Base-by-base conservation (phyloP, 2,329 filamentous ascomycete species). In the Ophiostoma novo-ulmi region DNA sequence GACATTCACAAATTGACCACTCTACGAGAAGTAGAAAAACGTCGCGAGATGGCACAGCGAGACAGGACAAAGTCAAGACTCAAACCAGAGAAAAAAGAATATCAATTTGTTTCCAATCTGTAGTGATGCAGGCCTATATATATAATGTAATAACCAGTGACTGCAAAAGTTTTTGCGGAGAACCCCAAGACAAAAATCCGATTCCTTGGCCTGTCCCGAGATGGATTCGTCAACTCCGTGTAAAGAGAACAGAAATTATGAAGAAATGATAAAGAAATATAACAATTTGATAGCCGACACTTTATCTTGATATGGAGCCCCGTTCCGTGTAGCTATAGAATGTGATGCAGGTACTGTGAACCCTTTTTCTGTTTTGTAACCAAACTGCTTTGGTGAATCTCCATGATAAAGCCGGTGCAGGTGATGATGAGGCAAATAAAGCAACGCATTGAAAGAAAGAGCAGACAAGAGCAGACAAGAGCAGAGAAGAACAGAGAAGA, bases 361-460 rank as follows among this genome's bases (percentile, higher is more conserved):
- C 61, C 63, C 63, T 39, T 65, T 64, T 39, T 39, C 63, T 65
- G 63, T 65, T 41, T 39, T 65, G 58, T 64, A 5, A 64, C 61
- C 63, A 5, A 65, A 41, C 5, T 5, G 31, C 63, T 39, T 39
- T 22, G 63, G 61, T 64, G 61, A 64, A 26, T 61, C 26, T 38
- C 63, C 63, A 65, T 22, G 63, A 5, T 13, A 36, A 20, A 65
- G 20, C 36, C 63, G 52, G n/a, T 11, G 10, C 6, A 35, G 35
- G 17, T 20, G 17, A 48, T 48, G 44, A 48, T 20, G 7, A 38
- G 14, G 6, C 35, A 6, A n/a, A 22, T 26, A 6, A 65, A 39
- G 36, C 63, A 64, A 64, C 26, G 48, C 48, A 52, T 7, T 5
- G 44, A 64, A 39, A 10, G 31, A 31, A 31, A 31, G 10, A 65